These are phyloP conservation scores for Fusarium poae DNA, from an alignment of 2,329 filamentous ascomycete species.

Conservation along the genomic window DNA sequence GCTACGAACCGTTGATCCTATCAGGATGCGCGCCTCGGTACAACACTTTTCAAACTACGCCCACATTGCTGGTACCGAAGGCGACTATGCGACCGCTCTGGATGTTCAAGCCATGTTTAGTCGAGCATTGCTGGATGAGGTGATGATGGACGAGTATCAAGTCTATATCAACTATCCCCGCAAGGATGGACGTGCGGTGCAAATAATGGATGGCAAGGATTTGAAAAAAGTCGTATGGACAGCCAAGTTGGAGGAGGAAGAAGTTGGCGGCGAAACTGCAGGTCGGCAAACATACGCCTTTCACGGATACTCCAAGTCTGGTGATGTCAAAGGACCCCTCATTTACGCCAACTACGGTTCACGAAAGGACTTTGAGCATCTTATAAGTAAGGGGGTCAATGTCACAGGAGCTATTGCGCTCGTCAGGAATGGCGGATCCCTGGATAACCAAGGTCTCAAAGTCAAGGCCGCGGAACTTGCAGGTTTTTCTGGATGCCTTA, in stretches of 20 bases:
- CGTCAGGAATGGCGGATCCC: slow-evolving; percentile 82
- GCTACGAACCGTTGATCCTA: slow-evolving; percentile 77
- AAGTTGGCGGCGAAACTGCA: slow-evolving; percentile 70
- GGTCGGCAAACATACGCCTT: slow-evolving; percentile 82
- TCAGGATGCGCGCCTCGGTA: slow-evolving; percentile 78
- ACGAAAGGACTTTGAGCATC: slow-evolving; percentile 80
- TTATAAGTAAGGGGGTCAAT: slow-evolving; percentile 78
- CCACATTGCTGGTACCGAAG: slow-evolving; percentile 94
- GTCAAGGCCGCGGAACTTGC: slow-evolving; percentile 90
- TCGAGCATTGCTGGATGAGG: slow-evolving; percentile 78
- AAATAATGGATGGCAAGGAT: slow-evolving; percentile 79
- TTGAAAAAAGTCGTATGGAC: slow-evolving; percentile 74
- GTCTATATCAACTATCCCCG: slow-evolving; percentile 95
- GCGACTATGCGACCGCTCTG: slow-evolving; percentile 86
- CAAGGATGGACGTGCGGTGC: slow-evolving; percentile 80
- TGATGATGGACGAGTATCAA: slow-evolving; percentile 81
- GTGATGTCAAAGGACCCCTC: slow-evolving; percentile 86
- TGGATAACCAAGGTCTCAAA: slow-evolving; percentile 81
- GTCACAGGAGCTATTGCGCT: slow-evolving; percentile 85
- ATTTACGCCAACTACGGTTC: slow-evolving; percentile 95
- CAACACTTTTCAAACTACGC: slow-evolving; percentile 85
- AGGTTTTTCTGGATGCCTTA: slow-evolving; percentile 87
- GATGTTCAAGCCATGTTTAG: slow-evolving; percentile 85
- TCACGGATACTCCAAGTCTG: slow-evolving; percentile 89
- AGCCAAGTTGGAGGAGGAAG: slow-evolving; percentile 85